Conservation (phyloP, 192 early-diverging fungal genomes). For the Coemansia sp. region DNA sequence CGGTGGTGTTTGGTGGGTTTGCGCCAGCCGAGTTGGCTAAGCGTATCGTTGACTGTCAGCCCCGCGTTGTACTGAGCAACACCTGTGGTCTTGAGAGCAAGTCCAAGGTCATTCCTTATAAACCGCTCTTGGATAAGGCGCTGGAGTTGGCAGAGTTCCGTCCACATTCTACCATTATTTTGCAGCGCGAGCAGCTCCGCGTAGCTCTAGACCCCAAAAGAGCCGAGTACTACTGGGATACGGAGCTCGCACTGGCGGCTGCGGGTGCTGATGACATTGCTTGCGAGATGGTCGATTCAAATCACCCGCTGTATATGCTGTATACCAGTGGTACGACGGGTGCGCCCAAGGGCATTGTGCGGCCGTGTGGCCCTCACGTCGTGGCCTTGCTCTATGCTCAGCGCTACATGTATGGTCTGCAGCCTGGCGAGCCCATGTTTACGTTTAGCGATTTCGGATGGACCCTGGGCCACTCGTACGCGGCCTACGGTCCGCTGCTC, state of each 20-base stretch:
- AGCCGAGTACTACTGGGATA: slow-evolving; percentile 56
- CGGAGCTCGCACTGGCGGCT: slow-evolving; percentile 52
- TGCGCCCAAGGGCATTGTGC: slow-evolving; percentile 68
- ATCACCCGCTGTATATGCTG: slow-evolving; percentile 79
- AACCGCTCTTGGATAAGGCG: slow-evolving; percentile 75
- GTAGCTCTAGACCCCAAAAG: slow-evolving; percentile 49
- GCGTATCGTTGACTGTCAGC: slow-evolving; percentile 77
- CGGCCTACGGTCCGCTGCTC: slow-evolving; percentile 78
- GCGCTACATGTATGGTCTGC: slow-evolving; percentile 68
- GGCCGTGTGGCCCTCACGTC: slow-evolving; percentile 66
- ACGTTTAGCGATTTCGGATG: slow-evolving; percentile 85
- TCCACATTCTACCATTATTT: slow-evolving; percentile 57
- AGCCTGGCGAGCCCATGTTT: slow-evolving; percentile 77
- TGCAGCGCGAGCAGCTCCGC: slow-evolving; percentile 63
- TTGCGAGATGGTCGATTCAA: slow-evolving; percentile 61
- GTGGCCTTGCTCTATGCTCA: slow-evolving; percentile 70
- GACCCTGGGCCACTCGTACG: slow-evolving; percentile 84
- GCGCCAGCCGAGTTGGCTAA: slow-evolving; percentile 77
- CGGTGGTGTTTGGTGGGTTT: slow-evolving; percentile 82
- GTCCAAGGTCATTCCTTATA: slow-evolving; percentile 66
- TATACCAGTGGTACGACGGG: slow-evolving; percentile 79
- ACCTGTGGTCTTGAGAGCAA: slow-evolving; percentile 80
- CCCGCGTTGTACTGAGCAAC: slow-evolving; percentile 71
- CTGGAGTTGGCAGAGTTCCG: slow-evolving; percentile 55
- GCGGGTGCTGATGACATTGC: slow-evolving; percentile 39